Percentiles rank a stretch among this genome's conserved stretches.
Conservation (phyloP, 441 rosid genomes). For the Erodium moschatum region DNA sequence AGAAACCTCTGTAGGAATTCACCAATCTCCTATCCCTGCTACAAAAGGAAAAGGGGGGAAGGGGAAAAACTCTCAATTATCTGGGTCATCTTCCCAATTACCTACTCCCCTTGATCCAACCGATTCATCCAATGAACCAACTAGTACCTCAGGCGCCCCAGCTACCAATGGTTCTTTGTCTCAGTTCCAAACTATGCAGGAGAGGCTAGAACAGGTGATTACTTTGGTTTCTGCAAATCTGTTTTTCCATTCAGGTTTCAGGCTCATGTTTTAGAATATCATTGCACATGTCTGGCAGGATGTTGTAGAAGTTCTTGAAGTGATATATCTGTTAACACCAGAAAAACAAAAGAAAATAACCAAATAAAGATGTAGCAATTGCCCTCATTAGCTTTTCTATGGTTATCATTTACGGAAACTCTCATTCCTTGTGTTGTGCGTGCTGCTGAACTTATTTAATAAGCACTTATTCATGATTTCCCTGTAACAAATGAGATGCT, state of each 20-base stretch:
- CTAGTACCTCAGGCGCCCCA: slow-evolving; percentile 30
- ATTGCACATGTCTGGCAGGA: background rate
- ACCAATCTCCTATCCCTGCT: slow-evolving; percentile 26
- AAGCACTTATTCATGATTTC: background rate
- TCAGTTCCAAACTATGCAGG: slow-evolving; percentile 35
- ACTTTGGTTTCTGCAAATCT: slow-evolving; percentile 8
- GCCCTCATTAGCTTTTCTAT: background rate
- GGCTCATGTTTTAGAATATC: background rate
- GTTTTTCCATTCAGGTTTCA: background rate
- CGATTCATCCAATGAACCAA: slow-evolving; percentile 39
- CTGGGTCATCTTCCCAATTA: slow-evolving; percentile 32
- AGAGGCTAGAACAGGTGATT: slow-evolving; percentile 37
- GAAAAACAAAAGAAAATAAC: background rate
- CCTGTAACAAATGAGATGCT: background rate
- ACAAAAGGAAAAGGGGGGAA: slow-evolving; percentile 35
- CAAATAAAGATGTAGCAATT: background rate
- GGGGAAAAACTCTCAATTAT: slow-evolving; percentile 35
- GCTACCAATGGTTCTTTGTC: slow-evolving; percentile 31
- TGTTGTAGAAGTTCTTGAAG: background rate
- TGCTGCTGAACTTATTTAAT: background rate
- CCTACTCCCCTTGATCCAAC: slow-evolving; percentile 36
- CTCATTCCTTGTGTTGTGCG: too few species aligned
- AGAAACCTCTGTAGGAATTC: slow-evolving; percentile 21
- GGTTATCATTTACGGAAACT: too few species aligned
- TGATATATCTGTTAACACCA: background rate